Base-by-base conservation (phyloP, 148 eudicot species). In the Rhododendron vialii region DNA sequence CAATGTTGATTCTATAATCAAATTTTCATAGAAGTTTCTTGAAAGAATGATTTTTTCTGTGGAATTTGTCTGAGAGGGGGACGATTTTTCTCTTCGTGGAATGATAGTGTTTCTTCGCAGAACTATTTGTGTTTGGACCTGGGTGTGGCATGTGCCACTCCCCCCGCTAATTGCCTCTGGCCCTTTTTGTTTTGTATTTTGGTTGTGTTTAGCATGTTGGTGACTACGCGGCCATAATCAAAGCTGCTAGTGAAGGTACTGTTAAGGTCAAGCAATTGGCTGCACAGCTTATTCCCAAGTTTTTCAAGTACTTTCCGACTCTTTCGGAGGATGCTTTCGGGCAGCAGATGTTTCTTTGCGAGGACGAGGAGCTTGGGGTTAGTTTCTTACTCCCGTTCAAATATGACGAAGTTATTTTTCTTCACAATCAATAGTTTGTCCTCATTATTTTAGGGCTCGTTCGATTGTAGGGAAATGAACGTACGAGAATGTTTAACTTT, bases 251-350 rank as follows among this genome's bases (percentile, higher is more conserved):
- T 35, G 84, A 86, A 76, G 89, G 92, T 14, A 89, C 90, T 69
- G 89, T 89, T 28, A 93, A 93, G 88, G 93, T 90, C 24, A 93
- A 88, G 30, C 93, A 93, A 73, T 80, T 93, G 82, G 91, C 95
- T 17, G 92, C 93, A 17, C 93, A 91, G 91, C 86, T 93, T 50
- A 90, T 93, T 78, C 95, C 95, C 7, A 93, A 67, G 90, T 93
- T 89, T 82, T 89, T 91, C 85, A 93, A 89, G 82, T 88, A 86
- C 88, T 93, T 93, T 81, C 95, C 93, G 1, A 55, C 86, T 57
- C 88, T 87, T 22, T 63, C 90, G 1, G 90, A 82, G 30, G 76
- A 82, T 41, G 92, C 93, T 35, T 75, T 90, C 1, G 92, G 88
- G 35, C 87, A 65, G 73, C 92, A 87, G 69, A 22, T 89, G 18